phyloP scores from a whole-genome alignment of 768 basidiomycete species.

The Kwoniella newhampshirensis region DNA sequence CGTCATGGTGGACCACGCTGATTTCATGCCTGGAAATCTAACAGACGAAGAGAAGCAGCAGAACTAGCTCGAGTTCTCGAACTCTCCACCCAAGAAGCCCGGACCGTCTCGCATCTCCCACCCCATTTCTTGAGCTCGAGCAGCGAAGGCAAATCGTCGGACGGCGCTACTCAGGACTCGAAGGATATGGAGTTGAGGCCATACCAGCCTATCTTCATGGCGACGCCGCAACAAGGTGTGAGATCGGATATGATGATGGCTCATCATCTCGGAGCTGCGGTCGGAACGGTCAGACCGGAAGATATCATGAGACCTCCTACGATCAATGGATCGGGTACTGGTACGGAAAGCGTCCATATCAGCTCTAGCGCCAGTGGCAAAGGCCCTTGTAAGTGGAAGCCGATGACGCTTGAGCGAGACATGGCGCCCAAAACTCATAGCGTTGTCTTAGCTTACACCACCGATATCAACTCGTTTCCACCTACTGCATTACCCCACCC shows the following conservation, averaged over 20 bases:
- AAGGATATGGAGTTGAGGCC: constrained; percentile 42
- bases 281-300: constrained; percentile 19
- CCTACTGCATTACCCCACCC: constrained; percentile 9
- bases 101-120: neutral
- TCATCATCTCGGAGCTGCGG: neutral
- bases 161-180: constrained; percentile 31
- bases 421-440: neutral
- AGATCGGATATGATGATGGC: constrained; percentile 3
- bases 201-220: neutral
- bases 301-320: constrained; percentile 27
- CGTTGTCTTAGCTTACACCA: constrained; percentile 6
- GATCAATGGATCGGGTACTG: constrained; percentile 4
- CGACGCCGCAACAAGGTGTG: neutral
- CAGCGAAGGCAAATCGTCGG: neutral
- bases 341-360: constrained; percentile 3
- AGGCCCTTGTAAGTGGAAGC: constrained; percentile 3
- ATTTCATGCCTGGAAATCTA: neutral
- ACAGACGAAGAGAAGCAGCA: constrained; percentile 45
- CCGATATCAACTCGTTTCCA: constrained; percentile 31
- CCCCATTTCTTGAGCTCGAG: constrained; percentile 17
- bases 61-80: constrained; percentile 40
- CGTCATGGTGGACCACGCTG: no score
- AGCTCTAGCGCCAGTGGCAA: neutral
- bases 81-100: constrained; percentile 41
- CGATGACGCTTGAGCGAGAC: neutral